Percentiles rank a stretch among this genome's conserved stretches.
Conservation (phyloP, 441 rosid genomes). For the Gossypium trilobum region DNA sequence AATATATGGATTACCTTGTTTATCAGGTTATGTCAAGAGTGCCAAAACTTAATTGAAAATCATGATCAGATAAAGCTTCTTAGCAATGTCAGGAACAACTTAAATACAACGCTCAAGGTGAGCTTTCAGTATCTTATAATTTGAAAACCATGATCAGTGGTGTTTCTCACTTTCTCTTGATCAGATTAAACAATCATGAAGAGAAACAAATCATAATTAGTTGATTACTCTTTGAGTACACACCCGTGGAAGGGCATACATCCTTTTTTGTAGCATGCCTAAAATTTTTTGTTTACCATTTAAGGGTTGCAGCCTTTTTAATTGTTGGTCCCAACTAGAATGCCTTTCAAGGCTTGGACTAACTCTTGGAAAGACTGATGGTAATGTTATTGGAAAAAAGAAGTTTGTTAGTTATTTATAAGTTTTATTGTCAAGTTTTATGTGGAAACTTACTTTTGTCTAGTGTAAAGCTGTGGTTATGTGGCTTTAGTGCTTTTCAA, state of each 20-base stretch:
- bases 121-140: background rate
- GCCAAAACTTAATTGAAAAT: slow-evolving; percentile 91
- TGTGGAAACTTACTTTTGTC: slow-evolving; percentile 2
- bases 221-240: background rate
- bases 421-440: slow-evolving; percentile 7
- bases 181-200: background rate
- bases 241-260: background rate
- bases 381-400: background rate
- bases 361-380: background rate
- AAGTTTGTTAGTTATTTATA: background rate
- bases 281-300: background rate
- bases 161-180: background rate
- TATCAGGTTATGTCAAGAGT: slow-evolving; percentile 81
- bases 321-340: background rate
- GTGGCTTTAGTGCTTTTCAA: background rate
- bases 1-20: slow-evolving; percentile 15
- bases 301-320: background rate
- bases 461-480: background rate
- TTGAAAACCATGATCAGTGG: background rate
- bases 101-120: slow-evolving; percentile 85
- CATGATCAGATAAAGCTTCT: slow-evolving; percentile 97
- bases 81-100: slow-evolving; percentile 89
- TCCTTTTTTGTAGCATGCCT: background rate
- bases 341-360: background rate
- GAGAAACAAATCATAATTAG: background rate